Conservation (phyloP, 2,329 filamentous ascomycete species). For the Phoma sp. region DNA sequence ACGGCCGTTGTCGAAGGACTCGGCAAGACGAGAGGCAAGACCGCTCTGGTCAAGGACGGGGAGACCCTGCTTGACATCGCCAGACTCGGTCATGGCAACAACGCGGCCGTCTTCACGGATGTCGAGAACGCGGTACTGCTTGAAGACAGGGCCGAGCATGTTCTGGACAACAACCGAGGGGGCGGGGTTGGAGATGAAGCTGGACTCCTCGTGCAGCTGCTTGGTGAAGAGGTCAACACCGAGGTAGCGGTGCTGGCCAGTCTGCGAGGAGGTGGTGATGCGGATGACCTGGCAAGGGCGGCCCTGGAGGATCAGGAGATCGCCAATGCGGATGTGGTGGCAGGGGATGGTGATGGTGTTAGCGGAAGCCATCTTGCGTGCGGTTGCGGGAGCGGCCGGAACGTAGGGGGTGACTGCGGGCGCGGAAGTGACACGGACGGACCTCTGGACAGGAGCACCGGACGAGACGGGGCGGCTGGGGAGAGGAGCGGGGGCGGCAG, state of each 20-base stretch:
- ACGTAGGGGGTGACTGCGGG: conserved; percentile 70
- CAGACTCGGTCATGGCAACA: conserved; percentile 98
- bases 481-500: conserved; percentile 36
- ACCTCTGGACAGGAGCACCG: conserved; percentile 44
- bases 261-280: conserved; percentile 97
- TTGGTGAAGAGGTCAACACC: conserved; percentile 99
- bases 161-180: conserved; percentile 98
- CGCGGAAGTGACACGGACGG: conserved; percentile 53
- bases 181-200: conserved; percentile 95
- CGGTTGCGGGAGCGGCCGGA: conserved; percentile 30
- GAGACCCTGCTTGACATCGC: conserved; percentile 96
- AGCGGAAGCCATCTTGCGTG: conserved; percentile 62
- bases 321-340: conserved; percentile 99
- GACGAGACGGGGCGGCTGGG: conserved; percentile 47
- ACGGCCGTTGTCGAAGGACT: conserved; percentile 88
- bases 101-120: conserved; percentile 82
- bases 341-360: conserved; percentile 98
- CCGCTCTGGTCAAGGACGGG: conserved; percentile 94
- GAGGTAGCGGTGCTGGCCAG: conserved; percentile 99
- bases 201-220: conserved; percentile 98
- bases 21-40: conserved; percentile 80
- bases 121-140: conserved; percentile 99
- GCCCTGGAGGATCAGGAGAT: conserved; percentile 98
- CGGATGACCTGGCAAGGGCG: conserved; percentile 99
- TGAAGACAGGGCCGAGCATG: conserved; percentile 99